Evolutionary conservation across 345 rosid species (phyloP).

Genomic region (Dimocarpus longan): DNA sequence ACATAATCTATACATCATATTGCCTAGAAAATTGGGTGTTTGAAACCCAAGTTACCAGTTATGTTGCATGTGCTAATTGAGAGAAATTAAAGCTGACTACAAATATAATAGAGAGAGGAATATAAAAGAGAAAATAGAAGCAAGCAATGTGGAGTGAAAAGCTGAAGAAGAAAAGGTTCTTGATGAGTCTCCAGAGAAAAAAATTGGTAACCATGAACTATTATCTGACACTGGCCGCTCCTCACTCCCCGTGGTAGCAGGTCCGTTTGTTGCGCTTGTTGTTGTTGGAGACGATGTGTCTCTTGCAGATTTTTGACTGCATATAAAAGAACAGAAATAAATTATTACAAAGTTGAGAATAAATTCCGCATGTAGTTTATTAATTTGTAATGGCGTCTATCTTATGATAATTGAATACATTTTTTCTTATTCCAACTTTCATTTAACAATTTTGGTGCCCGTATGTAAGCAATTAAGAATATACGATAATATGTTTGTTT

Average conservation of each 20-base stretch:
- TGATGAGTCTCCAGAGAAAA: slow-evolving; percentile 42
- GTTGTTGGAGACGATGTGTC: slow-evolving; percentile 29
- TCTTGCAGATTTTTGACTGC: slow-evolving; percentile 64
- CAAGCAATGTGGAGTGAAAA: slow-evolving; percentile 20
- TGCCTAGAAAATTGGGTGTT: slow-evolving; percentile 36
- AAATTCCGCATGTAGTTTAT: not conserved
- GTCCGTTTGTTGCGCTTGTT: slow-evolving; percentile 24
- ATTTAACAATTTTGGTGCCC: too few species aligned
- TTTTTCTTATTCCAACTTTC: too few species aligned
- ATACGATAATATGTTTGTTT: too few species aligned
- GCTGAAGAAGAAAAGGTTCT: slow-evolving; percentile 18
- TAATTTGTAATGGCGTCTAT: not conserved
- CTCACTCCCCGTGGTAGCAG: not conserved
- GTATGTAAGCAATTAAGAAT: too few species aligned
- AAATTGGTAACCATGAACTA: slow-evolving; percentile 50
- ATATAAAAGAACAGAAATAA: not conserved
- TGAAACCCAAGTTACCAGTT: slow-evolving; percentile 9
- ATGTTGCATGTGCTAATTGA: not conserved
- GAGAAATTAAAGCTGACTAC: slow-evolving; percentile 1
- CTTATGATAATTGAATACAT: not conserved
- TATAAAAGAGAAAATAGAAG: slow-evolving; percentile 20
- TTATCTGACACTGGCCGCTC: slow-evolving; percentile 23
- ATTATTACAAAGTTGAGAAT: not conserved
- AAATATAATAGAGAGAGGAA: not conserved
- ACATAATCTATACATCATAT: slow-evolving; percentile 17